Conservation (phyloP, 176 grass and related monocot species). For the Ampelocalamus luodianensis region DNA sequence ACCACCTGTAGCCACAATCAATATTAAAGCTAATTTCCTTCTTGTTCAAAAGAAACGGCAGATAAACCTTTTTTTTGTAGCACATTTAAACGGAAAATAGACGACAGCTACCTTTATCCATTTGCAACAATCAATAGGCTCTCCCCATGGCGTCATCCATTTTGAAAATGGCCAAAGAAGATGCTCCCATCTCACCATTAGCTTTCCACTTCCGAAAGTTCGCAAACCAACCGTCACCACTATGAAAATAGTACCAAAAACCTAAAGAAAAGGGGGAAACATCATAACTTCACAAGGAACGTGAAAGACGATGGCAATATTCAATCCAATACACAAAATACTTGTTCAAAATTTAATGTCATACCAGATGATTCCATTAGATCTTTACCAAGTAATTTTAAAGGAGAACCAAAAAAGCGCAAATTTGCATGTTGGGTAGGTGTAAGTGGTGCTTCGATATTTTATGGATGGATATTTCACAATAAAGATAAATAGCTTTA, state of each 20-base stretch:
- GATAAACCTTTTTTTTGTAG: not conserved
- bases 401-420: not conserved
- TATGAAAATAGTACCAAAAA: slow-evolving; percentile 91
- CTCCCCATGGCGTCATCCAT: slow-evolving; percentile 85
- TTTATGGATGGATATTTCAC: not conserved
- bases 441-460: not conserved
- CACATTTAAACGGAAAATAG: slow-evolving; percentile 11
- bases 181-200: slow-evolving; percentile 86
- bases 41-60: not conserved
- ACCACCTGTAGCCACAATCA: slow-evolving; percentile 60
- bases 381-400: slow-evolving; percentile 10
- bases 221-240: slow-evolving; percentile 82
- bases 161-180: slow-evolving; percentile 87
- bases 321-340: slow-evolving; percentile 13
- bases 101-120: slow-evolving; percentile 65
- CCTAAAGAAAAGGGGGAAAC: slow-evolving; percentile 47
- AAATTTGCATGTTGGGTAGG: slow-evolving; percentile 10
- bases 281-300: slow-evolving; percentile 18
- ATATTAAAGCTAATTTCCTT: slow-evolving; percentile 17
- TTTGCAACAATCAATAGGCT: slow-evolving; percentile 67
- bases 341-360: not conserved
- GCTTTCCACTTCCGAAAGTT: slow-evolving; percentile 96
- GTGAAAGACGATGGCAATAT: not conserved
- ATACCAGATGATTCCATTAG: not conserved
- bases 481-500: not conserved